A percentile compares a stretch with the other conserved stretches of the same genome.
Evolutionary conservation across 345 rosid genomes (phyloP).

Genomic region (Geranium rotundifolium): DNA sequence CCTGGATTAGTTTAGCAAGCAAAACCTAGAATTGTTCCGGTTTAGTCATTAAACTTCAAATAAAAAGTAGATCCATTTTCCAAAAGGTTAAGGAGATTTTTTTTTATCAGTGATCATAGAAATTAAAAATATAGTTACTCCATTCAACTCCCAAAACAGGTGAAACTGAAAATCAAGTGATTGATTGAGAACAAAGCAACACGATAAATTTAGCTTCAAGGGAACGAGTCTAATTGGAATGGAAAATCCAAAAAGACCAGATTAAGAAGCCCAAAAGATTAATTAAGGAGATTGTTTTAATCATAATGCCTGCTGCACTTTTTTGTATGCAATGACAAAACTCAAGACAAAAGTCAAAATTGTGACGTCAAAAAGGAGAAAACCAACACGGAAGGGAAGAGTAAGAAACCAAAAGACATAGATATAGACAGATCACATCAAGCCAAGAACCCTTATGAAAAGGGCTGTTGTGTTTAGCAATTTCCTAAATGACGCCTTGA

Average conservation of each 20-base stretch:
- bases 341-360: neutral
- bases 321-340: neutral
- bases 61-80: neutral
- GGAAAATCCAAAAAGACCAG: neutral
- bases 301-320: neutral
- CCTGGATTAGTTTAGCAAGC: too few species aligned
- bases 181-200: neutral
- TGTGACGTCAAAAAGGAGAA: neutral
- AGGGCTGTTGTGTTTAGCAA: neutral
- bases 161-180: neutral
- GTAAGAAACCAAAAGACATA: too few species aligned
- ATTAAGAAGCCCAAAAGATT: neutral
- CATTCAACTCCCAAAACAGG: neutral
- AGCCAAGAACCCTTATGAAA: neutral
- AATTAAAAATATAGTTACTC: neutral
- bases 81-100: neutral
- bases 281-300: too few species aligned
- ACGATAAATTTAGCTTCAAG: neutral
- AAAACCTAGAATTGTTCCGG: neutral
- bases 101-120: too few species aligned
- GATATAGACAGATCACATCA: neutral
- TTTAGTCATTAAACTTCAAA: neutral
- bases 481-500: neutral
- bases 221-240: neutral
- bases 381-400: too few species aligned